These are phyloP conservation scores for Lasiosphaeriaceae sp. DNA, from an alignment of 495 filamentous ascomycete genomes.

Conservation along the genomic window DNA sequence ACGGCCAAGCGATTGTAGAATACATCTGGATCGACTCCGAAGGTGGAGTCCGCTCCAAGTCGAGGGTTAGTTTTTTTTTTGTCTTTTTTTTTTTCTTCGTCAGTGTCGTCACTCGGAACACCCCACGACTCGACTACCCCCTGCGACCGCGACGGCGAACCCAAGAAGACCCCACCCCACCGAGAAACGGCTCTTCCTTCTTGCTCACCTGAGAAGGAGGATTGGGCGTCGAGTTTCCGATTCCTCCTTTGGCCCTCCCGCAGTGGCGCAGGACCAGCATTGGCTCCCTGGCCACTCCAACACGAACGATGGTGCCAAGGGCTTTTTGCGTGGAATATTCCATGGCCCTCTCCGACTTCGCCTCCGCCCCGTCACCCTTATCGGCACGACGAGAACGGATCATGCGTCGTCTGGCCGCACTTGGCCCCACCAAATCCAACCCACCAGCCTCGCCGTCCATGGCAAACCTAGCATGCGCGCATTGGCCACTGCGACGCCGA, in stretches of 20 bases:
- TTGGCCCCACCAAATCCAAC: not conserved
- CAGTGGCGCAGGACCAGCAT: not conserved
- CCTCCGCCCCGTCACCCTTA: not conserved
- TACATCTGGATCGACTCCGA: constrained; percentile 95
- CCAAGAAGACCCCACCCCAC: too few relatives aligned
- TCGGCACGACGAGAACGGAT: not conserved
- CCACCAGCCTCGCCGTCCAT: not conserved
- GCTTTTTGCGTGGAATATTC: too few relatives aligned
- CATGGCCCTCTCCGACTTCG: not conserved
- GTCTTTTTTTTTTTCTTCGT: constrained; percentile 15
- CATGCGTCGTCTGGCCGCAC: not conserved
- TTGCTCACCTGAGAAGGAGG: too few relatives aligned
- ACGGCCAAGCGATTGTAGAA: constrained; percentile 72
- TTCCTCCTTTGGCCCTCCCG: not conserved
- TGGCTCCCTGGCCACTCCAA: not conserved
- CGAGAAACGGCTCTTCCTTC: too few relatives aligned
- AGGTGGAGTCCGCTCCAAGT: constrained; percentile 80
- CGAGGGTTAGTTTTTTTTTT: constrained; percentile 64
- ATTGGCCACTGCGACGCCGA: not conserved
- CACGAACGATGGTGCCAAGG: too few relatives aligned
- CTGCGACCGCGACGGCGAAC: too few relatives aligned
- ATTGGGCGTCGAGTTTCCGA: not conserved
- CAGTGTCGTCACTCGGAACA: constrained; percentile 13
- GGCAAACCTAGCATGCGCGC: not conserved
- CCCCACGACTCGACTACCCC: constrained; percentile 11